Evolutionary conservation across 2,329 filamentous ascomycete species (phyloP), one percentile per base, ranked within the genome.

Genomic region (Aspergillus luchuensis): DNA sequence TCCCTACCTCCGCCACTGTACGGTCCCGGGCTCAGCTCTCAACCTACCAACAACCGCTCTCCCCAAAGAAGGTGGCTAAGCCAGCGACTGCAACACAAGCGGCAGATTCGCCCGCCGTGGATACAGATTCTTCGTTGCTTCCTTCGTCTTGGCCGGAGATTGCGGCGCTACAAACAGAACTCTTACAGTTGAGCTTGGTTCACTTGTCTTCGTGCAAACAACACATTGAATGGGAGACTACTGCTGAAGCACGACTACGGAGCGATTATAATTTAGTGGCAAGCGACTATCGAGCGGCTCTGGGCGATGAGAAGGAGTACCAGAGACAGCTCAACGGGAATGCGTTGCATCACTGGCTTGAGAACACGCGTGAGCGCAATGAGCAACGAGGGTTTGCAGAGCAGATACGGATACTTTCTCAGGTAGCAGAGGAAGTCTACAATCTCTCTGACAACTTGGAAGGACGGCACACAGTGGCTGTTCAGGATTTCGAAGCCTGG

Each of bases 141-240:
- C 67, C 71, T 17, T 66, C 72, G 6, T 68, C 72, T 8, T 72
- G 71, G 65, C 72, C 74, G 19, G 75, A 79, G 30, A 67, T 76
- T 55, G 65, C 71, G 13, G 71, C 72, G 11, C 54, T 80, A 33
- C 75, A 78, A 58, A 78, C 75, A 0, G 79, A 81, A 60, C 67
- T 81, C 11, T 68, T 81, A 23, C 79, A 81, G 57, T 63, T 81
- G 15, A 74, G 72, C 56, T 70, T 80, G 5, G 67, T 80, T 6
- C 73, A 79, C 63, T 69, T 71, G 7, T 68, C 69, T 5, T 69
- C 66, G 7, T 56, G 73, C 19, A 71, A 71, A 43, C 64, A 66
- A 19, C 66, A 73, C 17, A 58, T 64, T 3, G 69, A 74, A 47
- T 76, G 73, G 76, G 70, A 74, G 58, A 47, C 58, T 2, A 67